These are phyloP conservation scores for Malassezia nana DNA, from an alignment of 1,284 basidiomycete genomes.

Conservation along the genomic window DNA sequence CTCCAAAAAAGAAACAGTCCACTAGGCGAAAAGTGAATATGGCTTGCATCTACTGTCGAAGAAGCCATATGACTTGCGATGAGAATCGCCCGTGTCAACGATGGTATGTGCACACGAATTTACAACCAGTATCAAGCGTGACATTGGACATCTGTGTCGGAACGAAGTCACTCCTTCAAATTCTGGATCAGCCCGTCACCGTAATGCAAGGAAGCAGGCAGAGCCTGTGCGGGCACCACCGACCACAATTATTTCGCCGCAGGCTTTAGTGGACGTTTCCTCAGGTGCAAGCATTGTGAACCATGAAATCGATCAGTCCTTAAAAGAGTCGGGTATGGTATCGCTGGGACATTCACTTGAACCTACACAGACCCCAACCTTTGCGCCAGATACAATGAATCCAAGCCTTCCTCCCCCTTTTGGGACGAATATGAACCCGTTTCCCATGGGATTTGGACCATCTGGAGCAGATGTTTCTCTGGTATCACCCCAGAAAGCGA, in stretches of 20 bases:
- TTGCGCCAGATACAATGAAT: neutral
- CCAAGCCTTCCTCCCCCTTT: neutral
- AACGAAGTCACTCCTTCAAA: conserved; percentile 25
- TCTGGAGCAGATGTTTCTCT: neutral
- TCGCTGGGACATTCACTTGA: neutral
- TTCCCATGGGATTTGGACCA: neutral
- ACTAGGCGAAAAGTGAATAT: conserved; percentile 40
- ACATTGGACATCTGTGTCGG: conserved; percentile 50
- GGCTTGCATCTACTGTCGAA: conserved; percentile 82
- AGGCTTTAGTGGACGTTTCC: neutral
- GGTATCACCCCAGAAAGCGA: neutral
- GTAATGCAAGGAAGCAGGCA: neutral
- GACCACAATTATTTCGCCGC: conserved; percentile 4
- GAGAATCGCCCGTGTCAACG: conserved; percentile 48
- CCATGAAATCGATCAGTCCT: neutral
- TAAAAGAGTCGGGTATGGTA: neutral
- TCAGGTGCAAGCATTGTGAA: neutral
- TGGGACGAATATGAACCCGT: neutral
- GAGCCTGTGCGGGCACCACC: neutral
- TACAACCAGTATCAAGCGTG: conserved; percentile 46
- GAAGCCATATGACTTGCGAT: conserved; percentile 62
- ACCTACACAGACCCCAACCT: neutral
- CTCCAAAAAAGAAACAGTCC: conserved; percentile 25
- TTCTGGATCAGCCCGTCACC: neutral
- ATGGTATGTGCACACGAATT: conserved; percentile 25